Evolutionary conservation across 768 basidiomycete genomes (phyloP).

Genomic region (Leccinum truebloodii): DNA sequence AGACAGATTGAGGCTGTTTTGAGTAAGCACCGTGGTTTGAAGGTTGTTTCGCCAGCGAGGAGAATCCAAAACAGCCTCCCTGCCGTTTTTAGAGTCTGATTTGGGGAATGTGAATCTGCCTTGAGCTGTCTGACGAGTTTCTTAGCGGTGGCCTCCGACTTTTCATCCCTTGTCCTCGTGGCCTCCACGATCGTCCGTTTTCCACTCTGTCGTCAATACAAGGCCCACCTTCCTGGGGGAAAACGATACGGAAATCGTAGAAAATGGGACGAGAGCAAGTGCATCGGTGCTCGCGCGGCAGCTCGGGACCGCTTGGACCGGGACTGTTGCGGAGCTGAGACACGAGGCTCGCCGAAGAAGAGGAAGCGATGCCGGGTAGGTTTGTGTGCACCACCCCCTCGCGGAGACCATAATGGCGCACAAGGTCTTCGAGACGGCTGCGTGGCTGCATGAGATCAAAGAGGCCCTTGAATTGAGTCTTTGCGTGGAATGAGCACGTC

Average conservation of each 20-base stretch:
- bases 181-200: conserved; percentile 55
- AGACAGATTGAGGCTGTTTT: no score
- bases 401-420: conserved; percentile 45
- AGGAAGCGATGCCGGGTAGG: neutral
- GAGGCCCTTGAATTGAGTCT: conserved; percentile 63
- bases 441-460: conserved; percentile 79
- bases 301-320: conserved; percentile 16
- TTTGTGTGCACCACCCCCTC: conserved; percentile 35
- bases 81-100: no score
- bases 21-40: no score
- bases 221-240: no score
- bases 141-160: conserved; percentile 54
- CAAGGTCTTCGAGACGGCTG: conserved; percentile 74
- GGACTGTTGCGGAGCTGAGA: neutral
- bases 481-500: neutral
- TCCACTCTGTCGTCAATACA: no score
- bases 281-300: no score
- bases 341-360: conserved; percentile 4
- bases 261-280: no score
- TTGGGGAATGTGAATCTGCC: conserved; percentile 1
- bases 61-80: no score
- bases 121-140: conserved; percentile 50
- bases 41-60: no score
- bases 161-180: conserved; percentile 32
- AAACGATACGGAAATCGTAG: no score